Percentiles rank a stretch among this genome's conserved stretches.
Evolutionary conservation across 2,329 filamentous ascomycete genomes (phyloP).

Genomic region (Pseudogymnoascus sp.): DNA sequence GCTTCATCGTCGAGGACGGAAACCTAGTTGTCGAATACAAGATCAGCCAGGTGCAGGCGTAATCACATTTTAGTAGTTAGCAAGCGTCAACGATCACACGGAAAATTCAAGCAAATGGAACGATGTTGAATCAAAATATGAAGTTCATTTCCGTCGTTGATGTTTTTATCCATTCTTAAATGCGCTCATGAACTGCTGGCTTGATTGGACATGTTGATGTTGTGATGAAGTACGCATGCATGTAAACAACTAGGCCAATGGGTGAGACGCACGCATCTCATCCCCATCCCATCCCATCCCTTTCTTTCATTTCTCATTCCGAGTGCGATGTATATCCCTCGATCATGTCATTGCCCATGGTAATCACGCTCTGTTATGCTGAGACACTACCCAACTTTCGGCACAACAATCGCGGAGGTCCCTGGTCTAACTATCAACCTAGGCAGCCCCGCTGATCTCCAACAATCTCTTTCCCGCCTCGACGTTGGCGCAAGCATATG

Average conservation of each 20-base stretch:
- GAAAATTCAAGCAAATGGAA: neutral
- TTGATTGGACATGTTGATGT: conserved; percentile 1
- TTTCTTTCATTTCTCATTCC: conserved; percentile 5
- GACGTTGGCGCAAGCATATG: conserved; percentile 56
- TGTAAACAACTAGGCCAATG: conserved; percentile 2
- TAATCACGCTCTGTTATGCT: neutral
- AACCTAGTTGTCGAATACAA: conserved; percentile 35
- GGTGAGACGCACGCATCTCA: conserved; percentile 1
- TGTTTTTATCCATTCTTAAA: conserved; percentile 7
- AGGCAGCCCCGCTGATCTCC: conserved; percentile 25
- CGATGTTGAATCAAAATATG: conserved; percentile 4
- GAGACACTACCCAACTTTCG: neutral
- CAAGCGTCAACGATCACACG: neutral
- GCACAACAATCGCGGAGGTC: neutral
- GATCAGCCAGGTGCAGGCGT: conserved; percentile 29
- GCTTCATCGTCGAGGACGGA: conserved; percentile 32
- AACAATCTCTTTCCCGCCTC: conserved; percentile 51
- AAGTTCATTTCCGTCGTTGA: conserved; percentile 7
- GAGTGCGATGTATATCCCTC: conserved; percentile 3
- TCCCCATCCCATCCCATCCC: neutral
- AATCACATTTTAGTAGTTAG: neutral
- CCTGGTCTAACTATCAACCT: neutral
- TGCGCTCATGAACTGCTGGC: conserved; percentile 7
- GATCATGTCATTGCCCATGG: conserved; percentile 1
- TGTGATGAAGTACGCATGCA: conserved; percentile 7